Evolutionary conservation across 805 yeast species (phyloP), one percentile per base, ranked within the genome.

Genomic region (Maudiozyma barnettii): DNA sequence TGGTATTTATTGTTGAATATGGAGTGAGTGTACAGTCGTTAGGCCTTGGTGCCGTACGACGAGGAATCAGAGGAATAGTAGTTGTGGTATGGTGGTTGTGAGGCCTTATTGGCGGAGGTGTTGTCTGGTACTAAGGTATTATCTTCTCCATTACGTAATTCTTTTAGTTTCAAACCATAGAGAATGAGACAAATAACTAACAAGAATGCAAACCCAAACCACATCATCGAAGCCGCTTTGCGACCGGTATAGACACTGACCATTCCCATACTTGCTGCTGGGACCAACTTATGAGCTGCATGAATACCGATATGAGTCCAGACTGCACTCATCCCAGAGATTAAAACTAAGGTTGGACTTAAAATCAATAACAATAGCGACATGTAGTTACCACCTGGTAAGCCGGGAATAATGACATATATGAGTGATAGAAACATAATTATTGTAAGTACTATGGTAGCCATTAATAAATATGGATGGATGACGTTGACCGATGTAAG

Each of bases 301-400:
- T 66, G 66, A 0, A 72, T 69, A 0, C 83, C 82, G 44, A 80
- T 78, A 54, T 78, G 79, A 44, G 74, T 73, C 68, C 84, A 73
- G 76, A 81, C 79, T 0, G 84, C 69, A 2, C 84, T 84, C 26
- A 79, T 62, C 0, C 84, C 85, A 83, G 84, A 80, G 2, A 79
- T 39, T 3, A 80, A 57, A 5, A 71, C 66, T 41, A 70, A 53
- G 0, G 66, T 49, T 0, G 70, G 60, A 18, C 74, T 63, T 23
- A 74, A 49, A 5, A 55, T 53, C 49, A 68, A 57, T 45, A 55
- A 58, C 23, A 56, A 54, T 45, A 53, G 64, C 49, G 54, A 63
- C 20, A 67, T 45, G 13, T 54, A 30, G 14, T 47, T 19, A 48
- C 58, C 69, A 40, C 43, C 59, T 4, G 87, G 87, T 12, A 79